Percentiles rank a stretch among this genome's conserved stretches.
Evolutionary conservation across 306 rosid species (phyloP).

Genomic region (Trifolium pratense): DNA sequence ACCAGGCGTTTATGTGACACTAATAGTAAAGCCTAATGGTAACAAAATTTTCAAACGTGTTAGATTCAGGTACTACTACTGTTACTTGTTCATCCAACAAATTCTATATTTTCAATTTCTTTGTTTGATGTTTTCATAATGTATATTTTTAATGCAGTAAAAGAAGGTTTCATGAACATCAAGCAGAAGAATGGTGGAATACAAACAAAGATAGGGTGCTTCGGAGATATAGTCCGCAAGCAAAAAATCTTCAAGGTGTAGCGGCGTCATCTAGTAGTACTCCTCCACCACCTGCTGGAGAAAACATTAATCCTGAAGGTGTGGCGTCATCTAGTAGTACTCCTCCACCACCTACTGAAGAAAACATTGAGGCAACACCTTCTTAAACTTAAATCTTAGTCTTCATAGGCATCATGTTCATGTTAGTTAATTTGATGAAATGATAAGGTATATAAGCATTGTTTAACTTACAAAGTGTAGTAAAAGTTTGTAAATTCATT

Average conservation of each 20-base stretch:
- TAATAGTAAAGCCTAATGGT: conserved; percentile 55
- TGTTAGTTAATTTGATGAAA: conserved; percentile 28
- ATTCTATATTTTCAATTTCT: not conserved
- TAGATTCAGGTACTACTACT: conserved; percentile 86
- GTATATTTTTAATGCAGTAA: conserved; percentile 53
- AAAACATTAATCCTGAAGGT: conserved; percentile 40
- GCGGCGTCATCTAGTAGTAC: conserved; percentile 31
- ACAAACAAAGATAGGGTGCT: conserved; percentile 74
- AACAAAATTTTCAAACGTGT: conserved; percentile 64
- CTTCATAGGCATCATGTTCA: conserved; percentile 39
- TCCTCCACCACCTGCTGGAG: conserved; percentile 38
- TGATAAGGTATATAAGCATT: conserved; percentile 18
- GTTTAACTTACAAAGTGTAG: conserved; percentile 34
- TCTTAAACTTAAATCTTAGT: conserved; percentile 40
- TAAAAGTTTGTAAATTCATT: too few species aligned
- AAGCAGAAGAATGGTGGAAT: conserved; percentile 96
- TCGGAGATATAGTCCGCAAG: conserved; percentile 52
- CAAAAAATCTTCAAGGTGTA: conserved; percentile 25
- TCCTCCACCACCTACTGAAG: conserved; percentile 39
- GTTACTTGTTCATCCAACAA: conserved; percentile 5
- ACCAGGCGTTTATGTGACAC: conserved; percentile 85
- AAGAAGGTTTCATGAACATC: conserved; percentile 67
- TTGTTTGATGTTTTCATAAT: not conserved
- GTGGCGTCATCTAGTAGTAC: conserved; percentile 31
- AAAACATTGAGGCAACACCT: conserved; percentile 49